Conservation (phyloP, 75 land plant genomes). For the Pinus albicaulis region DNA sequence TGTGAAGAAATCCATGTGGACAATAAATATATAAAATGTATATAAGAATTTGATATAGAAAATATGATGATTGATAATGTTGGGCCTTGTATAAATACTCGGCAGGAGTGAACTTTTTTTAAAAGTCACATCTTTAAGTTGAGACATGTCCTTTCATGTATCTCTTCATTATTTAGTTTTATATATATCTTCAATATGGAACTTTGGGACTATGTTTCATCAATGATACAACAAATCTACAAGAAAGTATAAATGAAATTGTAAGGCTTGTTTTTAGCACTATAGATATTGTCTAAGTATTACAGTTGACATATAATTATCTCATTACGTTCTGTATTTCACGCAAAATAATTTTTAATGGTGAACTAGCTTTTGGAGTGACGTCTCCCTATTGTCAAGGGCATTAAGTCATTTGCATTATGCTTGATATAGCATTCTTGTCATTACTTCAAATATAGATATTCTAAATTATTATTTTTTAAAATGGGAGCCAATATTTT, state of each 20-base stretch:
- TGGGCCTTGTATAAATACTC: too few relatives aligned
- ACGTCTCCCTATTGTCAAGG: background rate
- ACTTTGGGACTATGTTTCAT: too few relatives aligned
- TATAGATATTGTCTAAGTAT: background rate
- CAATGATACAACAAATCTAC: too few relatives aligned
- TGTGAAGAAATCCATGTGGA: too few relatives aligned
- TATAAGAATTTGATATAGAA: too few relatives aligned
- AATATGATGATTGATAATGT: too few relatives aligned
- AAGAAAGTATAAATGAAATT: background rate
- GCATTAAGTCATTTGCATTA: background rate
- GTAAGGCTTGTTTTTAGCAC: background rate
- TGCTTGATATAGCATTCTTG: background rate
- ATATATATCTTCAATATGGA: too few relatives aligned
- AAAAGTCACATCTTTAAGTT: too few relatives aligned
- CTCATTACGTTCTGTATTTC: background rate
- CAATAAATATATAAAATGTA: too few relatives aligned
- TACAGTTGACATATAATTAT: background rate
- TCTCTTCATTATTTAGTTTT: too few relatives aligned
- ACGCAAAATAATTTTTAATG: slow-evolving; percentile 2
- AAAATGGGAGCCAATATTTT: background rate
- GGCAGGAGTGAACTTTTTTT: too few relatives aligned
- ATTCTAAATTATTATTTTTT: background rate
- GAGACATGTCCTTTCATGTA: too few relatives aligned
- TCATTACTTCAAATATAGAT: background rate
- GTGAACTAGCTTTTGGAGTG: background rate